Conservation (phyloP, 2,329 filamentous ascomycete species). For the Trichoderma koningiopsis region DNA sequence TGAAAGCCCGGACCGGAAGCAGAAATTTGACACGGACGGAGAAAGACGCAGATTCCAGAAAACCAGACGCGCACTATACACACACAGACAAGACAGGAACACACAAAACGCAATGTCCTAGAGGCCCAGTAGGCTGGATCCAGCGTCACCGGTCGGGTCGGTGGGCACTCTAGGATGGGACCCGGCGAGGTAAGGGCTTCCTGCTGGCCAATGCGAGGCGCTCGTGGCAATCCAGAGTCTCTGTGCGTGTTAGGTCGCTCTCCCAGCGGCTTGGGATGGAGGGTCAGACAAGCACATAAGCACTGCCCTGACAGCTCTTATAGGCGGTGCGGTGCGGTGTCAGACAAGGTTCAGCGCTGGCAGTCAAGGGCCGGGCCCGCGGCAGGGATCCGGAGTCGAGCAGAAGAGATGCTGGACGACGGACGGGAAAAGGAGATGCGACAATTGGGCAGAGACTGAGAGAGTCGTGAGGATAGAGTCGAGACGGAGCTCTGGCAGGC, state of each 20-base stretch:
- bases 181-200: constrained; percentile 7
- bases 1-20: not conserved
- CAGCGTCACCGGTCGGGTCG: constrained; percentile 9
- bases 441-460: not conserved
- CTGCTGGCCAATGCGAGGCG: constrained; percentile 22
- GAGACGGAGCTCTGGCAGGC: constrained; percentile 1
- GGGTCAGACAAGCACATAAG: constrained; percentile 24
- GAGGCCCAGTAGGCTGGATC: constrained; percentile 21
- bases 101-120: not conserved
- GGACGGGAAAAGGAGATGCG: not conserved
- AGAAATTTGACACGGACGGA: not conserved
- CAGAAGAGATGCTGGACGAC: not conserved
- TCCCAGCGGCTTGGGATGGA: constrained; percentile 26
- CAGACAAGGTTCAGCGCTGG: constrained; percentile 16
- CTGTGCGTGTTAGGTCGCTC: constrained; percentile 8
- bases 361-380: not conserved
- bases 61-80: not conserved
- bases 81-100: not conserved
- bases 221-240: not conserved
- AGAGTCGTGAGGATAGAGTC: not conserved
- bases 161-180: constrained; percentile 11
- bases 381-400: constrained; percentile 6
- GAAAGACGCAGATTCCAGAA: not conserved
- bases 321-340: constrained; percentile 9
- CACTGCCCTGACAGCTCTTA: constrained; percentile 16